Base-by-base conservation (phyloP, 2,329 filamentous ascomycete genomes). In the Fusarium sp. region DNA sequence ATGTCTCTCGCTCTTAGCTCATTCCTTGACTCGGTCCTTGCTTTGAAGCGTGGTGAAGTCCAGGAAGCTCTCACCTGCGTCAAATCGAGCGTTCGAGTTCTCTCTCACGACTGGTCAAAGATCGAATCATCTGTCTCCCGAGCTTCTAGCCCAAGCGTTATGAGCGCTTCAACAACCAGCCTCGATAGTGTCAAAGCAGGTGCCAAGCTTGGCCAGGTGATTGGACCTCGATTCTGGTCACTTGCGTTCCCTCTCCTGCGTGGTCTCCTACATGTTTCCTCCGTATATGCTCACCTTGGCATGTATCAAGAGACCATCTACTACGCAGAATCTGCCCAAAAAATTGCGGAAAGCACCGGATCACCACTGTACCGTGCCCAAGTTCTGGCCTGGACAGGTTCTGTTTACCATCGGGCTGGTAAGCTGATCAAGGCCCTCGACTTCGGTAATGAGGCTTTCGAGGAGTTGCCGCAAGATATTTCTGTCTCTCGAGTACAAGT, bases 241-340 rank as follows among this genome's bases (percentile, higher is more conserved):
- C 83, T 97, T 20, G 89, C 96, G 9, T 87, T 88, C 28, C 89
- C 90, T 1, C 84, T 97, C 20, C 90, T 94, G 71, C 86, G 87
- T 30, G 88, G 89, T 56, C 82, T 97, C 15, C 79, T 90, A 62
- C 90, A 94, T 59, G 86, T 97, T 5, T 93, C 93, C 1, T 86
- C 86, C 6, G 83, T 97, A 2, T 97, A 94, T 71, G 89, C 91
- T 2, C 91, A 97, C 68, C 87, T 96, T 66, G 96, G 96, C 28
- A 87, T 97, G 79, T 93, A 94, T 67, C 90, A 93, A 62, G 95
- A 98, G 76, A 95, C 95, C 3, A 81, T 95, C 1, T 96, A 94
- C 76, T 96, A 97, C 71, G 90, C 91, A 2, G 91, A 97, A 70
- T 92, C 96, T 72, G 94, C 94, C 0, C 83, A 91, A 54, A 93